These are phyloP conservation scores for Vigna reflexopilosa DNA, from an alignment of 306 rosid genomes.

Conservation along the genomic window DNA sequence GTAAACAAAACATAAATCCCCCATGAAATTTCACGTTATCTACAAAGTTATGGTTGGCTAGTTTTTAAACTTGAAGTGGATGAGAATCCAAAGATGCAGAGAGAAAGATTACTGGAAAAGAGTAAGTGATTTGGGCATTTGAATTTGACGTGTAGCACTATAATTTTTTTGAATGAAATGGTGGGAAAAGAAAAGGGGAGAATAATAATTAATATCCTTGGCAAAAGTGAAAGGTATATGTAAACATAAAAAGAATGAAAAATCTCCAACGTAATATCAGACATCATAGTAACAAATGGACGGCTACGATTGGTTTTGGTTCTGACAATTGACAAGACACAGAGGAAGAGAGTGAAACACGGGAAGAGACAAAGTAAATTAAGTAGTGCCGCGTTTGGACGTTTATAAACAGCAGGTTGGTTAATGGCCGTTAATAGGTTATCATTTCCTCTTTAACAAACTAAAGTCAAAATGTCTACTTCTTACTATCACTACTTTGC, in stretches of 20 bases:
- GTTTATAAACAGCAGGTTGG: constrained; percentile 52
- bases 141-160: constrained; percentile 36
- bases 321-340: constrained; percentile 2
- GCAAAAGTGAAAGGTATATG: constrained; percentile 48
- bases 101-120: constrained; percentile 34
- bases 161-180: not conserved
- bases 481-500: constrained; percentile 17
- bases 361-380: not conserved
- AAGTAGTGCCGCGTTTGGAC: constrained; percentile 44
- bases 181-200: not conserved
- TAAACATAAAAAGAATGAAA: constrained; percentile 48
- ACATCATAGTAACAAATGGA: constrained; percentile 30
- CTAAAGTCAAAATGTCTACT: constrained; percentile 28
- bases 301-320: constrained; percentile 46
- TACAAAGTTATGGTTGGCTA: constrained; percentile 36
- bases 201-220: not conserved
- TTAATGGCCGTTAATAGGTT: constrained; percentile 61
- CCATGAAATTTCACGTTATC: constrained; percentile 33
- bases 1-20: not conserved
- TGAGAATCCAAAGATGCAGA: constrained; percentile 36
- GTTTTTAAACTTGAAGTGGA: constrained; percentile 31
- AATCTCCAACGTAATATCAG: constrained; percentile 35
- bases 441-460: constrained; percentile 31
- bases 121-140: constrained; percentile 30
- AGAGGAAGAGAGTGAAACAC: not conserved